A percentile compares a stretch with the other conserved stretches of the same genome.
These are phyloP conservation scores for Marsdenia floribunda DNA, from an alignment of 257 asterid genomes.

Conservation along the genomic window DNA sequence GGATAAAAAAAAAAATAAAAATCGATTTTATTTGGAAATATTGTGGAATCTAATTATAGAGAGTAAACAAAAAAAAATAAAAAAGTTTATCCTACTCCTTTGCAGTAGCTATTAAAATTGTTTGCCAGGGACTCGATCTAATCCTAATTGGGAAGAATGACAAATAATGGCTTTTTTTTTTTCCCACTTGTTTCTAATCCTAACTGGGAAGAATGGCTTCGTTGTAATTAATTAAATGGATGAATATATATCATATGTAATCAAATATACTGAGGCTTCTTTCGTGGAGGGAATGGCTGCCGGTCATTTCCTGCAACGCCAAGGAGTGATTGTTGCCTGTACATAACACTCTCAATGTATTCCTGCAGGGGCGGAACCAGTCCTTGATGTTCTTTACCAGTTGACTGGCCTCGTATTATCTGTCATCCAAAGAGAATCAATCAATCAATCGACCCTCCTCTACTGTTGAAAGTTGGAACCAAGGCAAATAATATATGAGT, in stretches of 20 bases:
- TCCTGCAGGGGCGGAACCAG: slow-evolving; percentile 68
- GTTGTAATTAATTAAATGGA: background rate
- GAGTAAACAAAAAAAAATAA: background rate
- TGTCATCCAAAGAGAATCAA: slow-evolving; percentile 14
- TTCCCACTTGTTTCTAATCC: no score
- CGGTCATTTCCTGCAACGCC: slow-evolving; percentile 31
- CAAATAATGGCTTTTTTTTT: background rate
- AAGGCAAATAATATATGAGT: no score
- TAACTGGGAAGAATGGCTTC: no score
- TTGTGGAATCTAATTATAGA: background rate
- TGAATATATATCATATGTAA: slow-evolving; percentile 8
- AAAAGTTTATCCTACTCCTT: background rate
- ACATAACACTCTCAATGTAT: slow-evolving; percentile 50
- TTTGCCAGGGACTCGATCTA: background rate
- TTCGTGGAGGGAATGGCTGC: slow-evolving; percentile 34
- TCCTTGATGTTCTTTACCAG: slow-evolving; percentile 30
- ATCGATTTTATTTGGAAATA: background rate
- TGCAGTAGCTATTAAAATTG: background rate
- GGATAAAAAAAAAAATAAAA: no score
- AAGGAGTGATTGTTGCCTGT: slow-evolving; percentile 40
- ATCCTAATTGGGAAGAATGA: background rate
- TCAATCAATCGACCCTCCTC: background rate
- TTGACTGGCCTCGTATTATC: slow-evolving; percentile 73
- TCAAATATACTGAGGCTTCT: slow-evolving; percentile 64
- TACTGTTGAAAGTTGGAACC: no score